Conservation (phyloP, 306 rosid genomes). For the Rosa lucieae region DNA sequence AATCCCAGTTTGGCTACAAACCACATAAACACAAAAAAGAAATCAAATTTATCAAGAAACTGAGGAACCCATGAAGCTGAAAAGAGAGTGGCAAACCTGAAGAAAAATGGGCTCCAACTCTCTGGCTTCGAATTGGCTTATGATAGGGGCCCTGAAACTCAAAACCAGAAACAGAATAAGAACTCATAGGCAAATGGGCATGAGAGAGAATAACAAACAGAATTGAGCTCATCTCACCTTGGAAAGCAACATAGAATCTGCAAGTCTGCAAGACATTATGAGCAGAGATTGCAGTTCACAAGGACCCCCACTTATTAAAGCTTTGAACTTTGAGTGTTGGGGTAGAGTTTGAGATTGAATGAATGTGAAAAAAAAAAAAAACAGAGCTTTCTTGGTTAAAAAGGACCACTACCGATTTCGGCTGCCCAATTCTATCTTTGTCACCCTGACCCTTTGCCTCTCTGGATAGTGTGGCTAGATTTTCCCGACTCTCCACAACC, state of each 20-base stretch:
- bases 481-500: background rate
- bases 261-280: constrained; percentile 67
- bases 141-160: constrained; percentile 55
- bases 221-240: constrained; percentile 33
- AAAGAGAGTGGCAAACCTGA: constrained; percentile 40
- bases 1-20: background rate
- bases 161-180: constrained; percentile 11
- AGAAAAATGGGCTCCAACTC: constrained; percentile 40
- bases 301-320: constrained; percentile 13
- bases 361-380: constrained; percentile 2
- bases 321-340: background rate
- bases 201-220: background rate
- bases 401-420: background rate
- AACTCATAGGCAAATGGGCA: background rate
- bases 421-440: background rate
- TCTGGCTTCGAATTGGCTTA: constrained; percentile 44
- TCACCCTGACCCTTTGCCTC: background rate
- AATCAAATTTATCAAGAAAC: background rate
- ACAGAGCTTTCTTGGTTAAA: background rate
- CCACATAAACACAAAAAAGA: background rate
- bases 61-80: background rate
- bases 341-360: background rate
- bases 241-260: constrained; percentile 59
- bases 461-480: background rate
- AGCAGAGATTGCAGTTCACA: constrained; percentile 30